phyloP scores from a whole-genome alignment of 2,329 filamentous ascomycete species.

The Coniochaeta sp. region DNA sequence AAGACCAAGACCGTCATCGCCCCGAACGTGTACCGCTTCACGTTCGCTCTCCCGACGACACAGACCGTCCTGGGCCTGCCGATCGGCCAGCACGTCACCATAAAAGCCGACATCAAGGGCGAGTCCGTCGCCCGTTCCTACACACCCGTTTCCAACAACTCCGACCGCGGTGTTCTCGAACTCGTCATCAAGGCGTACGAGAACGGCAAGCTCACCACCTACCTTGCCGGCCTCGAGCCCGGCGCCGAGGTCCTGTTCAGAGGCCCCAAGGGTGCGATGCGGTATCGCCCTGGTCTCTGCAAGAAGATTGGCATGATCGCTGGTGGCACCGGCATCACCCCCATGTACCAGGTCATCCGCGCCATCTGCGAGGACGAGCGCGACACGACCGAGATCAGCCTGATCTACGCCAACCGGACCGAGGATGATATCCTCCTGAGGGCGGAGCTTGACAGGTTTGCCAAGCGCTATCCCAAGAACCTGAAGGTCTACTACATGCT shows the following conservation, averaged over 20 bases:
- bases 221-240: slow-evolving; percentile 34
- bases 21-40: slow-evolving; percentile 36
- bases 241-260: slow-evolving; percentile 35
- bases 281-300: slow-evolving; percentile 33
- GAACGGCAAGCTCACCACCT: slow-evolving; percentile 44
- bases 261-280: slow-evolving; percentile 51
- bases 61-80: slow-evolving; percentile 43
- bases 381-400: slow-evolving; percentile 47
- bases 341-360: slow-evolving; percentile 55
- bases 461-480: slow-evolving; percentile 40
- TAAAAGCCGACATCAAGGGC: slow-evolving; percentile 38
- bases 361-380: slow-evolving; percentile 54
- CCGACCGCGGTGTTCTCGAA: slow-evolving; percentile 54
- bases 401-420: slow-evolving; percentile 52
- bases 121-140: slow-evolving; percentile 43
- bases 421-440: slow-evolving; percentile 54
- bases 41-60: slow-evolving; percentile 38
- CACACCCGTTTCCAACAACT: slow-evolving; percentile 45
- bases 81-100: slow-evolving; percentile 48
- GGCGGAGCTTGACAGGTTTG: slow-evolving; percentile 46
- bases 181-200: slow-evolving; percentile 90
- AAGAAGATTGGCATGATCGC: slow-evolving; percentile 47
- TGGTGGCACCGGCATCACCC: slow-evolving; percentile 44
- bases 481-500: slow-evolving; percentile 50
- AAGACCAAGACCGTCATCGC: slow-evolving; percentile 26